Base-by-base conservation (phyloP, 257 asterid species). In the Ophiorrhiza pumila region DNA sequence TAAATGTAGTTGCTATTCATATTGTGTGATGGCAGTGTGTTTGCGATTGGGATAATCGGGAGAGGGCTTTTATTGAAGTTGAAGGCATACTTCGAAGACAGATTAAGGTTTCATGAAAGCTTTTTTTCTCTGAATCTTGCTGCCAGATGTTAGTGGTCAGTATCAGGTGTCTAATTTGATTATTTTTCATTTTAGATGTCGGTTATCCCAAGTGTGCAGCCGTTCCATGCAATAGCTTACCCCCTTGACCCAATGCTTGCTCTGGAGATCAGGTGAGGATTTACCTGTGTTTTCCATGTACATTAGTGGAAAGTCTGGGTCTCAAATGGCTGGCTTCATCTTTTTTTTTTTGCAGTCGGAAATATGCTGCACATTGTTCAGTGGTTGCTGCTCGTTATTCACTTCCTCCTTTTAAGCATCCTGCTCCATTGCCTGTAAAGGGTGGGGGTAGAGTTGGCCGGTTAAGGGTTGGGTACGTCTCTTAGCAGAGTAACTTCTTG, bases 201-300 rank as follows among this genome's bases (percentile, higher is more conserved):
- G 49, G 84, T 95, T 77, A 87, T 95, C 77, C 99, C 99, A 27
- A 95, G 99, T 67, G 99, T 95, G 84, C 99, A 92, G 79, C 99
- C 99, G 71, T 95, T 95, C 83, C 99, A 95, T 85, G 99, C 99
- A 34, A 92, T 95, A 75, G 99, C 99, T 18, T 95, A 92, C 83
- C 99, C 99, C 55, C 97, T 95, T 78, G 99, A 95, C 75, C 96
- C 99, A 50, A 80, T 86, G 77, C 98, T 95, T 4, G 96, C 99
- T 64, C 84, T 92, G 64, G 98, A 95, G 71, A 95, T 95, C 80
- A 95, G 99, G 99, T 86, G 65, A 75, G 78, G 65, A 69, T 59
- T 57, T 80, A 23, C 39, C 53, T 27, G 32, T 72, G 62, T 45
- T 31, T 69, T 65, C 27, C 63, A 45, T 29, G 58, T 56, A 15